A percentile compares a stretch with the other conserved stretches of the same genome.
Evolutionary conservation across 2,329 filamentous ascomycete species (phyloP).

Genomic region (Coniochaeta prunicola): DNA sequence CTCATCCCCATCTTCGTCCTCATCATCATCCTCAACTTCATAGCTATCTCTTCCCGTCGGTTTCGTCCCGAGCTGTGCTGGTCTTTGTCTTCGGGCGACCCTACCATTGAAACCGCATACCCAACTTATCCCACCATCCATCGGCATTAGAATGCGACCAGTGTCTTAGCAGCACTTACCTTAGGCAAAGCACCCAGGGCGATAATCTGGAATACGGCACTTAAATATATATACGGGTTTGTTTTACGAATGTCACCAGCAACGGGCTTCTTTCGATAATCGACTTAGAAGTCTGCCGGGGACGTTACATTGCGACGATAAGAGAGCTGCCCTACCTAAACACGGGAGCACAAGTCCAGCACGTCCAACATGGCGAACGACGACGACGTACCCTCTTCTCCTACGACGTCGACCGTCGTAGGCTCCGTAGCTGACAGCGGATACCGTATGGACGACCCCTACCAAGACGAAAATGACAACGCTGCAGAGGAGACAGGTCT

Average conservation of each 20-base stretch:
- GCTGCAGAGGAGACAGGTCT: slow-evolving; percentile 17
- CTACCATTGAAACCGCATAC: neutral
- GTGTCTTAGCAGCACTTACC: neutral
- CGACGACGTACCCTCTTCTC: neutral
- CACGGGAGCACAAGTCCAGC: neutral
- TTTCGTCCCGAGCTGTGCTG: neutral
- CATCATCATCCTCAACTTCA: neutral
- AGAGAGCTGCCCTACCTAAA: neutral
- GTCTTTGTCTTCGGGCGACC: neutral
- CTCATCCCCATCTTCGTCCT: neutral
- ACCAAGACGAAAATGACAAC: neutral
- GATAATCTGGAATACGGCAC: neutral
- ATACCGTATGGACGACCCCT: neutral
- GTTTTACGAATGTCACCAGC: neutral
- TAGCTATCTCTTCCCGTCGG: neutral
- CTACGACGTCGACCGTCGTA: neutral
- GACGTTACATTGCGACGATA: neutral
- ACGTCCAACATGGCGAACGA: neutral
- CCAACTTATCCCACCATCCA: neutral
- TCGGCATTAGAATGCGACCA: neutral
- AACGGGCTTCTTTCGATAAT: neutral
- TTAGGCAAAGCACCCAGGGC: neutral
- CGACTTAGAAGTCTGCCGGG: neutral
- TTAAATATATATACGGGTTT: neutral
- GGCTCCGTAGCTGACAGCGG: neutral